Conservation (phyloP, 352 stramenopile species). For the Globisporangium radiosum region DNA sequence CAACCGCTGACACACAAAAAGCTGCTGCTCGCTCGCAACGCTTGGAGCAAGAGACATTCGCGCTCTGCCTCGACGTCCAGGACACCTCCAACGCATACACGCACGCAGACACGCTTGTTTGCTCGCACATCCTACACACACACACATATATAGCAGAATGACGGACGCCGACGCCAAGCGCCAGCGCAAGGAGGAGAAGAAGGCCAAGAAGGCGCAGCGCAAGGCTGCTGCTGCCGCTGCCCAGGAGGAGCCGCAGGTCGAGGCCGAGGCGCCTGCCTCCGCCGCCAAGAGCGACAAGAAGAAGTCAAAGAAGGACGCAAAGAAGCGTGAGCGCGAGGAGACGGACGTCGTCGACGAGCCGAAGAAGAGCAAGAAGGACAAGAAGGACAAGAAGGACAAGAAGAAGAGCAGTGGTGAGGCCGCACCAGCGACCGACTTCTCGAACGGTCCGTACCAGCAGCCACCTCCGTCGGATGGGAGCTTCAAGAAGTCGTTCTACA, state of each 20-base stretch:
- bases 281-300: conserved; percentile 20
- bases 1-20: background rate
- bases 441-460: conserved; percentile 70
- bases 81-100: background rate
- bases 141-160: background rate
- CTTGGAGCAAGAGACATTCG: conserved; percentile 6
- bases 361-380: conserved; percentile 39
- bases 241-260: conserved; percentile 11
- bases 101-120: no score
- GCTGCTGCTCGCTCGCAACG: conserved; percentile 8
- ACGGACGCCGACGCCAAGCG: conserved; percentile 24
- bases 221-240: conserved; percentile 33
- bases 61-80: background rate
- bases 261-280: conserved; percentile 10
- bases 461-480: conserved; percentile 46
- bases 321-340: conserved; percentile 23
- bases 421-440: conserved; percentile 43
- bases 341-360: background rate
- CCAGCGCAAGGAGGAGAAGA: conserved; percentile 27
- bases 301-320: conserved; percentile 31
- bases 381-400: conserved; percentile 35
- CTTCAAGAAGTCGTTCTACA: conserved; percentile 86
- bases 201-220: conserved; percentile 28
- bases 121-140: background rate
- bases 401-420: conserved; percentile 12